These are phyloP conservation scores for Exidia glandulosa DNA, from an alignment of 768 basidiomycete genomes.

Conservation along the genomic window DNA sequence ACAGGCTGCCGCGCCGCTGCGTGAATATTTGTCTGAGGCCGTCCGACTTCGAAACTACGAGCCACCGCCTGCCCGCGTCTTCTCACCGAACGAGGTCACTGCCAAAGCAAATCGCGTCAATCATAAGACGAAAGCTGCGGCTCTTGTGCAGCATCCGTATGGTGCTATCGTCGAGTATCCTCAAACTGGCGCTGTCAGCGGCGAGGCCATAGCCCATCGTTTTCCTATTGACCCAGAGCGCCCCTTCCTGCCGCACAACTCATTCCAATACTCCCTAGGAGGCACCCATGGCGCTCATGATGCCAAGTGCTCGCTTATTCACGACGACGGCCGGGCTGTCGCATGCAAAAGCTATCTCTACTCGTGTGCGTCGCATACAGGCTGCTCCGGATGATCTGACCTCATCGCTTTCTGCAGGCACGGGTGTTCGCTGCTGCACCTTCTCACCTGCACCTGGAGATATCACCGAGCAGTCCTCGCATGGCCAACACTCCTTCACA, in stretches of 20 bases:
- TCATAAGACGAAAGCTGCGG: too few relatives aligned
- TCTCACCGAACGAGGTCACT: too few relatives aligned
- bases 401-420: too few relatives aligned
- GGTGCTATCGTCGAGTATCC: slow-evolving; percentile 4
- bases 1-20: too few relatives aligned
- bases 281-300: background rate
- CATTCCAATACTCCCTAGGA: slow-evolving; percentile 3
- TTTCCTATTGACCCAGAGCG: background rate
- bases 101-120: too few relatives aligned
- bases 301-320: background rate
- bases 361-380: background rate
- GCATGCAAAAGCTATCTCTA: background rate
- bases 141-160: slow-evolving; percentile 1
- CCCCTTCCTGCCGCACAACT: background rate
- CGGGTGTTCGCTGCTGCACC: background rate
- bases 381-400: background rate
- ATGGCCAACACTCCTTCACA: background rate
- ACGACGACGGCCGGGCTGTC: background rate
- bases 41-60: too few relatives aligned
- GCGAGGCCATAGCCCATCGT: background rate
- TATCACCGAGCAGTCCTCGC: background rate
- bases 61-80: too few relatives aligned
- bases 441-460: background rate
- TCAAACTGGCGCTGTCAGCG: background rate
- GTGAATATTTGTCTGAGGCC: too few relatives aligned